Evolutionary conservation across 1,284 basidiomycete genomes (phyloP).

Genomic region (Ganoderma lucidum): DNA sequence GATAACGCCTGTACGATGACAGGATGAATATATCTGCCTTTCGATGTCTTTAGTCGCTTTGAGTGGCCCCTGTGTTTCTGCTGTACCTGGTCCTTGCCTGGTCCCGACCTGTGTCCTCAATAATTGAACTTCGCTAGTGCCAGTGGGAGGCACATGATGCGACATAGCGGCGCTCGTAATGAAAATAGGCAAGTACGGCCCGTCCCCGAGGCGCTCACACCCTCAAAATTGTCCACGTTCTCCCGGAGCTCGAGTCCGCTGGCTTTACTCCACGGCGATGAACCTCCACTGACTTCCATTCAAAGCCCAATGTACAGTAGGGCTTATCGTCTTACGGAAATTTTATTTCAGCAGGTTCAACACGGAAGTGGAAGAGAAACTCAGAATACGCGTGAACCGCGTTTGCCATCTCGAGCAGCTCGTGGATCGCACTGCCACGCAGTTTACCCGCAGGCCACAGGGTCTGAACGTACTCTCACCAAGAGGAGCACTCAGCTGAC

Average conservation of each 20-base stretch:
- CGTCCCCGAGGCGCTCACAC: neutral
- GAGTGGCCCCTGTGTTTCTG: neutral
- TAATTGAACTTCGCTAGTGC: neutral
- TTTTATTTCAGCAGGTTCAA: neutral
- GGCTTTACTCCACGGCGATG: neutral
- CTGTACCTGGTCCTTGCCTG: neutral
- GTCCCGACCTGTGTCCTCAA: neutral
- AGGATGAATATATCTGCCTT: slow-evolving; percentile 1
- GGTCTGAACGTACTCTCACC: neutral
- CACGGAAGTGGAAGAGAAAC: neutral
- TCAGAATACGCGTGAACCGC: neutral
- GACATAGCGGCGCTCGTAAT: neutral
- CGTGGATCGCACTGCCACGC: neutral
- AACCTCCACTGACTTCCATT: neutral
- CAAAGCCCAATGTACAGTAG: neutral
- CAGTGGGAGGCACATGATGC: neutral
- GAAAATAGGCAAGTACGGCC: neutral
- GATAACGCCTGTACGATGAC: neutral
- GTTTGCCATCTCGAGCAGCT: neutral
- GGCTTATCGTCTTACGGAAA: neutral
- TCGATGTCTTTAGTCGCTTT: neutral
- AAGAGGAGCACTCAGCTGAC: slow-evolving; percentile 18
- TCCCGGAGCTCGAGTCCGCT: neutral
- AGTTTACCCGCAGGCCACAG: neutral
- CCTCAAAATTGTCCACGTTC: neutral